Evolutionary conservation across 2,329 filamentous ascomycete species (phyloP).

Genomic region (Aspergillus niger): DNA sequence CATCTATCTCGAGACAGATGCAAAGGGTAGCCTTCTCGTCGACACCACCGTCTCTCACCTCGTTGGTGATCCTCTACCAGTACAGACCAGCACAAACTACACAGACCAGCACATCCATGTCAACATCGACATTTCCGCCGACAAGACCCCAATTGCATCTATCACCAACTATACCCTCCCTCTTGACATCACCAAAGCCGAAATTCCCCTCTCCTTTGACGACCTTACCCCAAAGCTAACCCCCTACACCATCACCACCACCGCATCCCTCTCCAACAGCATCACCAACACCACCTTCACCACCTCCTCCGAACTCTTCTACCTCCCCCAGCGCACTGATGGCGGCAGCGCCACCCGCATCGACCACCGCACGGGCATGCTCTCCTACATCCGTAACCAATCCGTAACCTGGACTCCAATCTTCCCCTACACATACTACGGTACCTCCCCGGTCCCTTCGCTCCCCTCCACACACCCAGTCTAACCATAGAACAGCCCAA

Average conservation of each 20-base stretch:
- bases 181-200: not conserved
- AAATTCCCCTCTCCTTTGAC: not conserved
- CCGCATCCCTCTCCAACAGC: not conserved
- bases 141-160: not conserved
- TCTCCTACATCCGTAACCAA: not conserved
- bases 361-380: not conserved
- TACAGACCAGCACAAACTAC: not conserved
- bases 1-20: constrained; percentile 4
- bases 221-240: not conserved
- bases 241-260: constrained; percentile 1
- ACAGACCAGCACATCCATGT: not conserved
- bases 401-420: not conserved
- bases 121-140: not conserved
- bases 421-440: constrained; percentile 8
- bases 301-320: not conserved
- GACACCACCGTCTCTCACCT: not conserved
- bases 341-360: constrained; percentile 8
- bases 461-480: not conserved
- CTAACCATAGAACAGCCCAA: not conserved
- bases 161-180: not conserved
- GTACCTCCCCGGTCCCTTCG: not conserved
- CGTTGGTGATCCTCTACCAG: not conserved
- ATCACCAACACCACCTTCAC: not conserved
- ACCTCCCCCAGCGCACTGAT: constrained; percentile 2
- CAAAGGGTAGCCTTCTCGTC: not conserved